A percentile compares a stretch with the other conserved stretches of the same genome.
Evolutionary conservation across 2,329 filamentous ascomycete genomes (phyloP).

Genomic region (Beauveria asiatica): DNA sequence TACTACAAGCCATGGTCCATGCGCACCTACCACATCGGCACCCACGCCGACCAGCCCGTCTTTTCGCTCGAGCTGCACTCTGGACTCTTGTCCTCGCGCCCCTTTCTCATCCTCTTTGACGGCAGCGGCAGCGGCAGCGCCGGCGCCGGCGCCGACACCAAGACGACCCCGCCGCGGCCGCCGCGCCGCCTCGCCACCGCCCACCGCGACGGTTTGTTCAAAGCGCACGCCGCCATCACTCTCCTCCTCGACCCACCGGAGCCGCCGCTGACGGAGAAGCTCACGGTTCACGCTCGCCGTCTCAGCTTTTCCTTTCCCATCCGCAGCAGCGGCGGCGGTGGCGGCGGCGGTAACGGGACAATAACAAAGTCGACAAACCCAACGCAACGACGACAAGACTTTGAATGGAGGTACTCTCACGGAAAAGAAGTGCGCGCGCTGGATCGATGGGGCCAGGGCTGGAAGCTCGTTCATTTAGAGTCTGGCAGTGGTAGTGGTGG

Average conservation of each 20-base stretch:
- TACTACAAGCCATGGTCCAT: constrained; percentile 6
- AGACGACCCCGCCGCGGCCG: neutral
- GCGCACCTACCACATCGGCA: neutral
- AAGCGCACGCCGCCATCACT: constrained; percentile 7
- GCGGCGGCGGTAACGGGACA: neutral
- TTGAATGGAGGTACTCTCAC: constrained; percentile 12
- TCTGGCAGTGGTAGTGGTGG: too few species aligned
- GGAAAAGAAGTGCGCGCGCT: constrained; percentile 10
- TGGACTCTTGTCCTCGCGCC: neutral
- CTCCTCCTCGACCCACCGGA: neutral
- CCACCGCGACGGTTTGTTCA: constrained; percentile 5
- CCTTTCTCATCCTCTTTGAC: constrained; percentile 11
- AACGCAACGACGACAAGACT: neutral
- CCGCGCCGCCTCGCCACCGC: constrained; percentile 2
- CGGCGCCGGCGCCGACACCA: neutral
- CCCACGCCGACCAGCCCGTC: constrained; percentile 5
- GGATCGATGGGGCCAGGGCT: constrained; percentile 19
- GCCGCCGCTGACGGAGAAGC: neutral
- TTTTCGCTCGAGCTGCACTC: constrained; percentile 4
- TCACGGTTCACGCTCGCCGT: neutral
- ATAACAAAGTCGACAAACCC: neutral
- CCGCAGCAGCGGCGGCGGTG: neutral
- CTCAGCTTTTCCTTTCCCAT: constrained; percentile 8
- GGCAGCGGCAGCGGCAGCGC: neutral
- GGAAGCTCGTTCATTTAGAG: constrained; percentile 25